Evolutionary conservation across 2,329 filamentous ascomycete species (phyloP), one percentile per base, ranked within the genome.

Genomic region (Incumbomyces lentus): DNA sequence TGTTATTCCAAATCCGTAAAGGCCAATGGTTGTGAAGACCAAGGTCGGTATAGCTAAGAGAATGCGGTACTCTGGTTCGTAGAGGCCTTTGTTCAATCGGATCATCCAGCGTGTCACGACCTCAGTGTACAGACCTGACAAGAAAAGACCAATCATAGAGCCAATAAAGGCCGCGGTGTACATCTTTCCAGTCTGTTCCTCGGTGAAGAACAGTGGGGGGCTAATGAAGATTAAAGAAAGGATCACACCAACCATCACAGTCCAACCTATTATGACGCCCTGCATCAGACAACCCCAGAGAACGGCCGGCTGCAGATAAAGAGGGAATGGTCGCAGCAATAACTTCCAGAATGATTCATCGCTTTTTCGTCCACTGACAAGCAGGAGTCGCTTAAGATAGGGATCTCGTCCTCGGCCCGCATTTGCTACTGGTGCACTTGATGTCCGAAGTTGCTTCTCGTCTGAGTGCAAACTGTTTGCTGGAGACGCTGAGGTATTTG

Each of bases 201-300:
- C 82, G 57, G 79, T 72, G 76, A 89, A 95, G 70, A 80, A 92
- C 34, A 89, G 76, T 1, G 86, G 86, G 1, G 83, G 82, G 1
- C 82, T 81, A 39, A 93, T 74, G 68, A 92, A 90, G 55, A 93
- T 81, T 49, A 82, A 78, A n/a, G 82, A 84, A 38, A 93, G 69
- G 54, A 92, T 79, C 50, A 92, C 82, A 47, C 86, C 84, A 54
- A 94, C 90, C 60, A 95, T 86, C 13, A 95, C 86, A 1, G 89
- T 94, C 89, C 90, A 96, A 53, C 89, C 90, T 59, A 95, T 95
- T 60, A 95, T 78, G 3, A 85, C 79, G 13, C 89, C 89, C 71
- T 95, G 89, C 41, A 89, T 86, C 2, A 95, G 71, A 58, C 76
- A 79, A 13, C 75, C 74, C 85, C 87, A 95, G 34, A 93, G 64